Base-by-base conservation (phyloP, 2,329 filamentous ascomycete species). In the Leptographium lundbergii region DNA sequence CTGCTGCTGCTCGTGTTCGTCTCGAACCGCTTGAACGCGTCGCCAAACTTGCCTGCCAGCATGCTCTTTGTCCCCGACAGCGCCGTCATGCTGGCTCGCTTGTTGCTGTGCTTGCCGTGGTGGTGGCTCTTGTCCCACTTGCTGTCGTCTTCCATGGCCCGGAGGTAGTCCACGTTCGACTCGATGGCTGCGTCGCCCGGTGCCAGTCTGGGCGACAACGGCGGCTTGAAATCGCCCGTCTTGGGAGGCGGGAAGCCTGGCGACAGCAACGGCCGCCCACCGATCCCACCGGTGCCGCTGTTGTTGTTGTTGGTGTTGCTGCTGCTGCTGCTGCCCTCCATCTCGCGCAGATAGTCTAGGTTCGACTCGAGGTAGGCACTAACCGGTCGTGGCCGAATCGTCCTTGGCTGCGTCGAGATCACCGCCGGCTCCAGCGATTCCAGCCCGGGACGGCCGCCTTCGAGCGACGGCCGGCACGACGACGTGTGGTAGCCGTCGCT, bases 11-110 rank as follows among this genome's bases (percentile, higher is more conserved):
- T 47, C 19, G 60, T 57, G 29, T n/a, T 64, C 4, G 57, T 58
- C 70, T 99, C 94, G 65, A 97, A 97, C 6, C 88, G 82, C 67
- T 92, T 90, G 74, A 97, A 96, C 3, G 92, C 91, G 66, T 96
- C 91, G 0, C 91, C 90, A 69, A 97, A 96, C 65, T 87, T 90
- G 27, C 91, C 89, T 6, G 85, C 86, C n/a, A 96, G 77, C 45
- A 95, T 83, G 60, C 84, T 89, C 71, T 94, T 95, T 29, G 87
- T 88, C 47, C 84, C 84, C 7, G 87, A 84, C 22, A 89, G 72
- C 0, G 86, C 84, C 58, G 87, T 79, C 1, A 95, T 72, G 69
- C 89, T 94, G 1, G 85, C 79, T 13, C 88, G 81, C 70, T 95
- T 95, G 54, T 75, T 74, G 55, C 74, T 73, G 63, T 86, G 27